Percentiles rank a stretch among this genome's conserved stretches.
Evolutionary conservation across 2,329 filamentous ascomycete genomes (phyloP).

Genomic region (Pyrenophora teres): DNA sequence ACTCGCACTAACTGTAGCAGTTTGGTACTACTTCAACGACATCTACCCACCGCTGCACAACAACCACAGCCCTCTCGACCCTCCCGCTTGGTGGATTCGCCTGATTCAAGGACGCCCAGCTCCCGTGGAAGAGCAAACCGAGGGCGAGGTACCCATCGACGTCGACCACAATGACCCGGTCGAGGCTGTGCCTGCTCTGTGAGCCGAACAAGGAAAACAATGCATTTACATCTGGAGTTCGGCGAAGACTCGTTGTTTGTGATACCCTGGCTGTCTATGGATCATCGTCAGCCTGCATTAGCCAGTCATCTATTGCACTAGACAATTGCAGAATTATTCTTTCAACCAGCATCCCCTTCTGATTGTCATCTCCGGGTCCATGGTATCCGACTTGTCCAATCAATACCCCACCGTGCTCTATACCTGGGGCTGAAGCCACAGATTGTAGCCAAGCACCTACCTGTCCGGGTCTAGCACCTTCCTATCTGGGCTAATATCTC

Average conservation of each 20-base stretch:
- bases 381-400: slow-evolving; percentile 4
- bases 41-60: slow-evolving; percentile 92
- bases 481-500: slow-evolving; percentile 32
- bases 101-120: slow-evolving; percentile 66
- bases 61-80: slow-evolving; percentile 83
- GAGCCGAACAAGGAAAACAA: neutral
- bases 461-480: slow-evolving; percentile 21
- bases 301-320: neutral
- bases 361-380: slow-evolving; percentile 1
- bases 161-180: slow-evolving; percentile 9
- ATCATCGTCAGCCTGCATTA: slow-evolving; percentile 1
- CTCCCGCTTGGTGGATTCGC: slow-evolving; percentile 86
- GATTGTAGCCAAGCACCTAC: slow-evolving; percentile 1
- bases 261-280: slow-evolving; percentile 32
- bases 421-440: neutral
- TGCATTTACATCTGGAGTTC: slow-evolving; percentile 23
- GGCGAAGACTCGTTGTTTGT: slow-evolving; percentile 25
- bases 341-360: neutral
- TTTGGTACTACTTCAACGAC: slow-evolving; percentile 98
- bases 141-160: slow-evolving; percentile 15
- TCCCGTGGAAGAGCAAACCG: slow-evolving; percentile 21
- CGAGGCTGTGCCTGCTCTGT: slow-evolving; percentile 21
- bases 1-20: slow-evolving; percentile 41
- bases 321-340: neutral
- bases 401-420: slow-evolving; percentile 4